Base-by-base conservation (phyloP, 2,329 filamentous ascomycete species). In the Fusarium sp. region DNA sequence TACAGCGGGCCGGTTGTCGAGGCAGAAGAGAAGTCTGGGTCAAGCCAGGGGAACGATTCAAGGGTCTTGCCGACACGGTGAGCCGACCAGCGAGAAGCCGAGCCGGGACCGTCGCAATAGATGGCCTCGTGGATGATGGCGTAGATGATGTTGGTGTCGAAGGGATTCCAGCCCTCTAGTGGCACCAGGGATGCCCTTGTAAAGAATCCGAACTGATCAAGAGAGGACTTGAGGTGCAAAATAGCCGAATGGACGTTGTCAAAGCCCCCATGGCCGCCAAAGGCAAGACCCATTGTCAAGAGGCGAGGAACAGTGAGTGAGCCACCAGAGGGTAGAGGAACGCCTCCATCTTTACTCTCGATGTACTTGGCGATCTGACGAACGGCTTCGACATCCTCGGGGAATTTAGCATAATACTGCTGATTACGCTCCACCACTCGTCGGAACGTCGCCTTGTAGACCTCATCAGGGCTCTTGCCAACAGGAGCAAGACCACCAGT, bases 121-220 rank as follows among this genome's bases (percentile, higher is more conserved):
- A 95, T 92, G 9, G 94, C 88, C 82, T 98, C 96, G 80, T 98
- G 96, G 4, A 98, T 85, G 42, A 98, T 86, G 27, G 94, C 93
- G 80, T 98, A 98, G 69, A 98, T 90, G 65, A 96, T 91, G 75
- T 91, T 91, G 45, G 90, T 89, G 79, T 98, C 95, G 78, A 95
- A 95, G 3, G 88, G 86, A 3, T 91, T 88, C 61, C 89, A 88
- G 22, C 86, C 83, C 80, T 97, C 95, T 27, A 98, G 85, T 0
- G 88, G 85, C 5, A 89, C 85, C 5, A 98, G 87, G 0, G 93
- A 93, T 1, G 92, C 90, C 20, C 91, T 88, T 0, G 93, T 95
- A 69, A 98, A 84, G 76, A 92, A 90, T n/a, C 92, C 92, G 68
- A 95, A 94, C 56, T 91, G 88, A 20, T 92, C 90, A 25, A 98